Conservation (phyloP, 768 basidiomycete species). For the Mycena pura region DNA sequence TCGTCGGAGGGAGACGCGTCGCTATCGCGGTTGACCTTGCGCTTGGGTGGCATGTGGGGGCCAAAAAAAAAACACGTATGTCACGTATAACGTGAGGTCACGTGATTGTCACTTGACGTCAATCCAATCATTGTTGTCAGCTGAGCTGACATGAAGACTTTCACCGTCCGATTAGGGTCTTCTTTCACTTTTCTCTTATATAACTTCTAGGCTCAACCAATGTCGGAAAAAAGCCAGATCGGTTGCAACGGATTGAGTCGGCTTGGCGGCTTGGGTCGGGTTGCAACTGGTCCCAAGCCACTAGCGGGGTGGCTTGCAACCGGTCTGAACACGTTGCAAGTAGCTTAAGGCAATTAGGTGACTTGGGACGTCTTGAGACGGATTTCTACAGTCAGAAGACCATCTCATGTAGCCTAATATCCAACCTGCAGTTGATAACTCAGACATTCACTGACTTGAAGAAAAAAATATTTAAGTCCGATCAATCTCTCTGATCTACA, state of each 20-base stretch:
- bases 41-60: conserved; percentile 7
- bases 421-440: neutral
- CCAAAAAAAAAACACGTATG: neutral
- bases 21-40: conserved; percentile 5
- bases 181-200: too few relatives aligned
- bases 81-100: neutral
- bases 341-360: neutral
- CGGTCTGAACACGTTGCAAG: neutral
- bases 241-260: neutral
- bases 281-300: neutral
- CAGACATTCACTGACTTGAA: too few relatives aligned
- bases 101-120: too few relatives aligned
- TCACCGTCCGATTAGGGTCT: too few relatives aligned
- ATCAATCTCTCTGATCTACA: too few relatives aligned
- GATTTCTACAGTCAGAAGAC: too few relatives aligned
- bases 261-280: neutral
- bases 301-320: neutral
- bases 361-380: neutral
- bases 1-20: conserved; percentile 7
- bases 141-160: too few relatives aligned
- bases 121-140: too few relatives aligned
- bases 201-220: too few relatives aligned
- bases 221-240: too few relatives aligned
- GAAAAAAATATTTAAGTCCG: too few relatives aligned
- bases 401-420: neutral